These are phyloP conservation scores for Aspergillus carbonarius DNA, from an alignment of 2,329 filamentous ascomycete species.

Conservation along the genomic window DNA sequence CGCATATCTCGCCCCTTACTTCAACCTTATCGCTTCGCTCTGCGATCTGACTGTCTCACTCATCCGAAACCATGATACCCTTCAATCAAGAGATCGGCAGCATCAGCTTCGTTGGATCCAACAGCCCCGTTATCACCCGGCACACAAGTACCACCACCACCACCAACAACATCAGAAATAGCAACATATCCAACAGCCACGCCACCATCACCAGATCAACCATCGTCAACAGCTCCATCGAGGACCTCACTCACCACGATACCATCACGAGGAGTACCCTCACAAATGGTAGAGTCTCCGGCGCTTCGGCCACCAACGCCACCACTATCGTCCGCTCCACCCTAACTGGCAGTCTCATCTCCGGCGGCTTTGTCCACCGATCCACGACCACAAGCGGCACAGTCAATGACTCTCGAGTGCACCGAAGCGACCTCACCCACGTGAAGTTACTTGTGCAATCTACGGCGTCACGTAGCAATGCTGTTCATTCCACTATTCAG, in stretches of 20 bases:
- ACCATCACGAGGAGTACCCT: background rate
- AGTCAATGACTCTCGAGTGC: conserved; percentile 10
- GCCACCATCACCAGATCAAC: conserved; percentile 14
- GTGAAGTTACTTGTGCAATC: conserved; percentile 11
- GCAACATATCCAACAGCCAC: conserved; percentile 9
- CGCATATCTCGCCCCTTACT: too few species aligned
- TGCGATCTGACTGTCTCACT: too few species aligned
- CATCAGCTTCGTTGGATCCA: conserved; percentile 2
- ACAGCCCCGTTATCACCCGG: background rate
- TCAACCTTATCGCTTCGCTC: conserved; percentile 8
- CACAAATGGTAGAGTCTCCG: background rate
- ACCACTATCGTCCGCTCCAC: background rate
- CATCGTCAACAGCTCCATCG: conserved; percentile 16
- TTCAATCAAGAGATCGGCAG: conserved; percentile 4
- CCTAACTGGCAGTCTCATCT: background rate
- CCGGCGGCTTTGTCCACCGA: background rate
- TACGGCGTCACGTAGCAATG: background rate
- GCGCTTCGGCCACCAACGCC: background rate
- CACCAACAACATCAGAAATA: conserved; percentile 18
- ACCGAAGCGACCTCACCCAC: conserved; percentile 18
- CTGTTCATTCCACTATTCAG: background rate
- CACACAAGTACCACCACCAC: background rate
- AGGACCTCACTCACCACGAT: conserved; percentile 12
- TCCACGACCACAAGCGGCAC: conserved; percentile 10
- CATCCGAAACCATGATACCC: conserved; percentile 11